Evolutionary conservation across 2,329 filamentous ascomycete species (phyloP).

Genomic region (Pseudonectria foliicola): DNA sequence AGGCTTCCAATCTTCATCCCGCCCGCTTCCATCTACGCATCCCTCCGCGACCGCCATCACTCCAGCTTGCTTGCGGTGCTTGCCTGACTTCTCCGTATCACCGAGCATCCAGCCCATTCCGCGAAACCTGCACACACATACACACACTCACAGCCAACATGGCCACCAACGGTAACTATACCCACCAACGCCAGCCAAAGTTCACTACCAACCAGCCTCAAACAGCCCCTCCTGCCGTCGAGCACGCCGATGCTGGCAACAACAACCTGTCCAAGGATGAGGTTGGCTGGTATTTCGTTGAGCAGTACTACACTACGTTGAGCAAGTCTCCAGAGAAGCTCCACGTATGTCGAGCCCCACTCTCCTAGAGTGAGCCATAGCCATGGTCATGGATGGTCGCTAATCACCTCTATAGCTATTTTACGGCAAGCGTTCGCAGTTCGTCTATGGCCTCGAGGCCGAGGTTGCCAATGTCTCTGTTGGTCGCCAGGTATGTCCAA

Average conservation of each 20-base stretch:
- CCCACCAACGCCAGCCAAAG: slow-evolving; percentile 38
- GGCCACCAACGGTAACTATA: slow-evolving; percentile 51
- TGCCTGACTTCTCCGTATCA: slow-evolving; percentile 12
- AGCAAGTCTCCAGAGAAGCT: slow-evolving; percentile 93
- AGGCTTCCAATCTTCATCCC: too few relatives aligned
- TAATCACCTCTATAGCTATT: slow-evolving; percentile 55
- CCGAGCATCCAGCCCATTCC: slow-evolving; percentile 6
- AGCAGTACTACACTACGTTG: slow-evolving; percentile 97
- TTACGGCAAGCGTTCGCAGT: slow-evolving; percentile 93
- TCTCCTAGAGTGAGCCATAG: neutral
- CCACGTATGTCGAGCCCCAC: slow-evolving; percentile 47
- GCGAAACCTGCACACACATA: too few relatives aligned
- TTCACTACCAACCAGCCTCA: slow-evolving; percentile 30
- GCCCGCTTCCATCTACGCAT: too few relatives aligned
- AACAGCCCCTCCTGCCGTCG: slow-evolving; percentile 27
- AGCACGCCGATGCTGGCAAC: slow-evolving; percentile 28
- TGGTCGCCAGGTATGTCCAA: slow-evolving; percentile 63
- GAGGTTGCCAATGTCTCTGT: slow-evolving; percentile 81
- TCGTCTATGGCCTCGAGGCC: slow-evolving; percentile 86
- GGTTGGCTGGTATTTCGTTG: slow-evolving; percentile 98
- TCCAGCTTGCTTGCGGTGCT: slow-evolving; percentile 12
- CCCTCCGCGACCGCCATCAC: too few relatives aligned
- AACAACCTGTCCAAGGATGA: slow-evolving; percentile 71
- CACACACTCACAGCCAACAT: slow-evolving; percentile 30
- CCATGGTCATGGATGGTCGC: too few relatives aligned